Base-by-base conservation (phyloP, 768 basidiomycete genomes). In the Termitomyces eurrhizus region DNA sequence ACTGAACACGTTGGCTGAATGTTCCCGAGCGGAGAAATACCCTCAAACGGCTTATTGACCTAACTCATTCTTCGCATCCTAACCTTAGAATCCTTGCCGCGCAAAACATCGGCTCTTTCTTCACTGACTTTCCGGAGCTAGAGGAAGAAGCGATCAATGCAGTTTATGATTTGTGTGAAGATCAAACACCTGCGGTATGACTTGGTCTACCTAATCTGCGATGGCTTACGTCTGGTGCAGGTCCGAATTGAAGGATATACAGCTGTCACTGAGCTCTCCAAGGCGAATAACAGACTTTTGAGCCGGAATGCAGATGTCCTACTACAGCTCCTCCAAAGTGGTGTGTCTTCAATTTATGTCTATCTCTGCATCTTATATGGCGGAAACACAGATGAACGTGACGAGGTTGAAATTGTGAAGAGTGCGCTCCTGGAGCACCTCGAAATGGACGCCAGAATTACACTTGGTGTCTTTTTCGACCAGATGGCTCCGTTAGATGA, bases 151-250 rank as follows among this genome's bases (percentile, higher is more conserved):
- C 86, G 7, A 88, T 90, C 67, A 86, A 90, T 65, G 85, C 86
- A n/a, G 80, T 90, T 13, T 90, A 90, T 66, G 89, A 90, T 72
- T 73, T 90, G 0, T 90, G 89, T 68, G 89, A 90, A 70, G 89
- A 90, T 74, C 81, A 81, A 52, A 79, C 80, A 42, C 65, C 79
- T 13, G 74, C 74, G 63, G 88, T 87, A 64, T 46, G 77, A 55
- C 37, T 21, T 49, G 33, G 51, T 48, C 36, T 12, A 37, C n/a
- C 3, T 56, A 7, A n/a, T 33, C 16, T 9, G 41, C 26, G 29
- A 55, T 12, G 42, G 54, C 52, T 61, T 54, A 62, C 60, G 59
- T 12, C 56, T 57, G 29, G 35, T 60, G 9, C 60, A 89, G 87
- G 86, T 90, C 14, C 83, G 89, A n/a, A 80, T 84, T 56, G 82